Evolutionary conservation across 805 yeast genomes (phyloP).

Genomic region (Saccharomycopsis vini): DNA sequence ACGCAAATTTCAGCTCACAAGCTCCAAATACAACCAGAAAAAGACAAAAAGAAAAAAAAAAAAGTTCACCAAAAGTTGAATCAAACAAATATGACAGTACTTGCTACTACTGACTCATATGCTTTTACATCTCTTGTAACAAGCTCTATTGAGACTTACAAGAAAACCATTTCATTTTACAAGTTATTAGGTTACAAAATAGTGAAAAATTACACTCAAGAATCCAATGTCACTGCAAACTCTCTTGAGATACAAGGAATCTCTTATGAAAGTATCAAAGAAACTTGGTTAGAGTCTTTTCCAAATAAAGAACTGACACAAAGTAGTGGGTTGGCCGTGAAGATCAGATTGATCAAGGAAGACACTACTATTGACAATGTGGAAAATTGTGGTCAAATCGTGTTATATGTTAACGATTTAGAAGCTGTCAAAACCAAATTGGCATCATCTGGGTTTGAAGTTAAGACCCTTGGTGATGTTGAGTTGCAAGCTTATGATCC

Average conservation of each 20-base stretch:
- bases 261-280: constrained; percentile 56
- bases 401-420: constrained; percentile 28
- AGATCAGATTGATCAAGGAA: not conserved
- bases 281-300: constrained; percentile 65
- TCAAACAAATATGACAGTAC: too few relatives aligned
- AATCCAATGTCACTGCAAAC: constrained; percentile 29
- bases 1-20: too few relatives aligned
- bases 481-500: constrained; percentile 7
- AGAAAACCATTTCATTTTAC: constrained; percentile 47
- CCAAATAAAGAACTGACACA: constrained; percentile 3
- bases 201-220: constrained; percentile 52
- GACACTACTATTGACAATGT: not conserved
- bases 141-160: constrained; percentile 36
- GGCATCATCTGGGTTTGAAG: not conserved
- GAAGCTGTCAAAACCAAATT: constrained; percentile 15
- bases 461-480: not conserved
- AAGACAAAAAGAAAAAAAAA: too few relatives aligned
- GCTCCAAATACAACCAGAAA: too few relatives aligned
- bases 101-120: constrained; percentile 22
- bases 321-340: not conserved
- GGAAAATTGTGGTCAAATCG: not conserved
- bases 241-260: constrained; percentile 40
- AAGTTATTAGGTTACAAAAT: constrained; percentile 50
- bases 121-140: constrained; percentile 60
- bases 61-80: too few relatives aligned